Percentiles rank a stretch among this genome's conserved stretches.
Evolutionary conservation across 1,139 yeast genomes (phyloP).

Genomic region (Yamadazyma epiphylla): DNA sequence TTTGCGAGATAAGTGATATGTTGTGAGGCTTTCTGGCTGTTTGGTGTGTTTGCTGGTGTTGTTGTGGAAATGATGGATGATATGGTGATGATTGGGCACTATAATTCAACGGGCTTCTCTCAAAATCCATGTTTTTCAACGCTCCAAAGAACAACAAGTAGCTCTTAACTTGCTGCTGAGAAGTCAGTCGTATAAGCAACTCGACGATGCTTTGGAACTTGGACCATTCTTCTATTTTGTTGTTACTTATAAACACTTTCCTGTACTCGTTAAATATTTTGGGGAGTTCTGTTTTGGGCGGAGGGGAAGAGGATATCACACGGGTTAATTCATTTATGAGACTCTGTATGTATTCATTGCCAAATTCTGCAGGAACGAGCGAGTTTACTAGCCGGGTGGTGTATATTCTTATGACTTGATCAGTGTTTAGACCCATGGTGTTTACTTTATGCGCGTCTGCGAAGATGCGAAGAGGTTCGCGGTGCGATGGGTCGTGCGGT

Average conservation of each 20-base stretch:
- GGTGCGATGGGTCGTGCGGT: too few species aligned
- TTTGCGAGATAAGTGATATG: too few species aligned
- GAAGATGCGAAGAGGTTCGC: too few species aligned
- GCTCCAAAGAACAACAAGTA: conserved; percentile 33
- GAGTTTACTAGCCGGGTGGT: conserved; percentile 35
- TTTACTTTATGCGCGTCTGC: too few species aligned
- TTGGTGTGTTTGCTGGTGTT: too few species aligned
- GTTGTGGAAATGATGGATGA: too few species aligned
- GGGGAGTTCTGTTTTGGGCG: neutral
- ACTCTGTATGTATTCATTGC: conserved; percentile 34
- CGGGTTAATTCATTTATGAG: conserved; percentile 24
- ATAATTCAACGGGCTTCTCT: too few species aligned
- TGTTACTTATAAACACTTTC: conserved; percentile 22
- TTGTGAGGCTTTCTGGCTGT: too few species aligned
- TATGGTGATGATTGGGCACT: neutral
- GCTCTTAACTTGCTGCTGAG: conserved; percentile 31
- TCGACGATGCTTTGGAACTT: conserved; percentile 30
- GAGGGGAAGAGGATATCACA: neutral
- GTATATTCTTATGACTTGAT: conserved; percentile 33
- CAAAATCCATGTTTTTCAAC: conserved; percentile 10
- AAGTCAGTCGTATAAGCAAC: conserved; percentile 22
- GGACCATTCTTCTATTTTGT: conserved; percentile 26
- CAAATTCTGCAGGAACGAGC: conserved; percentile 37
- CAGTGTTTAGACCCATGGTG: too few species aligned
- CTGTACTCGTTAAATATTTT: conserved; percentile 21